Conservation (phyloP, 2,329 filamentous ascomycete species). For the Talaromyces islandicus region DNA sequence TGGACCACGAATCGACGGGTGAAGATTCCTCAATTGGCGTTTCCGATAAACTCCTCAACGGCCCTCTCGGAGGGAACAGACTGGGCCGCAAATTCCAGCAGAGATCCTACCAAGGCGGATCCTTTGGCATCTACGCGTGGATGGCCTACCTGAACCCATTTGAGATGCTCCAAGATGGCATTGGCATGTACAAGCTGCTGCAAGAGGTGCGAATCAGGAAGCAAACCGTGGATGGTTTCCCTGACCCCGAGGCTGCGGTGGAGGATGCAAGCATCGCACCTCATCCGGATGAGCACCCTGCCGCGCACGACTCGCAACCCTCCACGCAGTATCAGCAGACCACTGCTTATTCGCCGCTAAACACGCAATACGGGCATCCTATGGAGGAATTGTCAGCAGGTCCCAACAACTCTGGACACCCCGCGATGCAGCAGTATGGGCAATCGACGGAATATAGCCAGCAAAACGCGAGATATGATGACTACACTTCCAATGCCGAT, state of each 20-base stretch:
- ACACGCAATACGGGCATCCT: background rate
- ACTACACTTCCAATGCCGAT: background rate
- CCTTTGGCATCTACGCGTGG: background rate
- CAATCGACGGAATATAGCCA: background rate
- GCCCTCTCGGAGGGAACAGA: background rate
- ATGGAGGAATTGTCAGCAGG: background rate
- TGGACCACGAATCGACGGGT: background rate
- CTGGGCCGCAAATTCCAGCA: background rate
- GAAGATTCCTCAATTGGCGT: background rate
- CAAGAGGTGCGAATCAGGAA: background rate
- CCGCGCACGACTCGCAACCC: background rate
- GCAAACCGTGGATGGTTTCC: background rate
- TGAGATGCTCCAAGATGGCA: background rate
- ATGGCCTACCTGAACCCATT: background rate
- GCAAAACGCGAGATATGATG: background rate
- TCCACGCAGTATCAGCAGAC: background rate
- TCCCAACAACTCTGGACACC: background rate
- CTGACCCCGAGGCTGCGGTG: background rate
- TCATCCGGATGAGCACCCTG: background rate
- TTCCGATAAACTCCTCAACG: background rate
- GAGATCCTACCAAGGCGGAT: background rate
- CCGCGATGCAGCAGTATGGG: background rate
- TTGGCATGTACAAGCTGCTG: slow-evolving; percentile 1
- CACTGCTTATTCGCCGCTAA: background rate
- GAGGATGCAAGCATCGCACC: background rate